Conservation (phyloP, 1,284 basidiomycete genomes). For the Trametes versicolor region DNA sequence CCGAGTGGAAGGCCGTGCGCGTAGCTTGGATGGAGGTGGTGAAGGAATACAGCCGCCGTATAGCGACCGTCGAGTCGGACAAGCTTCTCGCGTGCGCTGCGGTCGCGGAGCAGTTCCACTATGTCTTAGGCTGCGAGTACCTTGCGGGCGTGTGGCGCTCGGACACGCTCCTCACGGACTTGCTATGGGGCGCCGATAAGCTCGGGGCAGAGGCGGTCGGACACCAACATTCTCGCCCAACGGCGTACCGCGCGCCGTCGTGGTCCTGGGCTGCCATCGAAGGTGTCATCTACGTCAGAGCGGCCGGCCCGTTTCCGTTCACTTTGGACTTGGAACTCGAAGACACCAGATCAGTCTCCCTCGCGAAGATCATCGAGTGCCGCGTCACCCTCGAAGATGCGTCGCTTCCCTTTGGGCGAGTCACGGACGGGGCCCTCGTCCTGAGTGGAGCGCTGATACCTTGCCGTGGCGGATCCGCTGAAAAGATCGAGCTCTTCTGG, state of each 20-base stretch:
- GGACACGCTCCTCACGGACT: constrained; percentile 18
- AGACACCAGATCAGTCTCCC: too few species aligned
- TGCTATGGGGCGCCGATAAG: constrained; percentile 15
- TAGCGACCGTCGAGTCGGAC: constrained; percentile 18
- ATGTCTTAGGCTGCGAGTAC: constrained; percentile 24
- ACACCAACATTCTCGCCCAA: constrained; percentile 17
- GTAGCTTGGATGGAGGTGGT: constrained; percentile 24
- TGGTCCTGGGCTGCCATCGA: constrained; percentile 28
- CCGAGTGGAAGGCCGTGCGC: not conserved
- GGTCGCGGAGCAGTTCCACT: constrained; percentile 27
- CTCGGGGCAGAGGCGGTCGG: constrained; percentile 15
- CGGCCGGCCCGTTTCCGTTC: too few species aligned
- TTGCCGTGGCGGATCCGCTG: not conserved
- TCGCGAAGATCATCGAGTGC: not conserved
- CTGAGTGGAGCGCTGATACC: not conserved
- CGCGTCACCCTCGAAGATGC: not conserved
- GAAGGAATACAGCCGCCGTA: constrained; percentile 26
- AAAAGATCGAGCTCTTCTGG: too few species aligned
- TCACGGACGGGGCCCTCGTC: not conserved
- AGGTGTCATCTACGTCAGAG: not conserved
- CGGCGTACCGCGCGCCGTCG: constrained; percentile 21
- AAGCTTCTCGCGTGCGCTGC: constrained; percentile 29
- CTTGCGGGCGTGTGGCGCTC: constrained; percentile 11
- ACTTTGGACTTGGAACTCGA: too few species aligned
- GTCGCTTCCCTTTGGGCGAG: not conserved